Conservation (phyloP, 495 filamentous ascomycete genomes). For the Penicillium pancosmium region DNA sequence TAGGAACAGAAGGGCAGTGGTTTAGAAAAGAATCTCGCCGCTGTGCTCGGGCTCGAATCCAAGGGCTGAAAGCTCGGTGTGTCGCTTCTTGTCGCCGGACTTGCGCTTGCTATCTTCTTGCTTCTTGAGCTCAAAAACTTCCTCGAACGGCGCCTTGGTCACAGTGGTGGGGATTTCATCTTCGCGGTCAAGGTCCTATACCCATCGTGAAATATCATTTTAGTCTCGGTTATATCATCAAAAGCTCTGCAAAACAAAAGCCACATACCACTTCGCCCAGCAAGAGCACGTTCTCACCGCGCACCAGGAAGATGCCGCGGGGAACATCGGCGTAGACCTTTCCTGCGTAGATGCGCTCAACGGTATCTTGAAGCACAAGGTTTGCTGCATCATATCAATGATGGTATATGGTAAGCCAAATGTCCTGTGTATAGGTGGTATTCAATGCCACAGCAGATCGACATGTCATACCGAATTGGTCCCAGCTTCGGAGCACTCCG, state of each 20-base stretch:
- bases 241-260: neutral
- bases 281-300: slow-evolving; percentile 91
- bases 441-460: neutral
- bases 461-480: slow-evolving; percentile 81
- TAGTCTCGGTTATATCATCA: slow-evolving; percentile 7
- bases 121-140: slow-evolving; percentile 74
- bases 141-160: slow-evolving; percentile 64
- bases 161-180: slow-evolving; percentile 78
- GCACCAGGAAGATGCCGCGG: slow-evolving; percentile 83
- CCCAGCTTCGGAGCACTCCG: slow-evolving; percentile 92
- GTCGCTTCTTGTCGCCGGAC: slow-evolving; percentile 66
- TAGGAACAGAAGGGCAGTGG: slow-evolving; percentile 1
- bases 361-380: slow-evolving; percentile 87
- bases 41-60: slow-evolving; percentile 89
- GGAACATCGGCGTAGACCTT: slow-evolving; percentile 77
- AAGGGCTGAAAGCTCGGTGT: slow-evolving; percentile 67
- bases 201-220: slow-evolving; percentile 1
- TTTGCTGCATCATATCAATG: slow-evolving; percentile 63
- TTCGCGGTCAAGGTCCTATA: slow-evolving; percentile 86
- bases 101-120: slow-evolving; percentile 69
- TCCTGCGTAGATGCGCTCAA: slow-evolving; percentile 79
- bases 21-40: slow-evolving; percentile 71
- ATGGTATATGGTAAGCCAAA: slow-evolving; percentile 11
- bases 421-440: neutral
- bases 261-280: slow-evolving; percentile 81